phyloP scores from a whole-genome alignment of 306 rosid genomes.

The Gastrolobium bilobum region DNA sequence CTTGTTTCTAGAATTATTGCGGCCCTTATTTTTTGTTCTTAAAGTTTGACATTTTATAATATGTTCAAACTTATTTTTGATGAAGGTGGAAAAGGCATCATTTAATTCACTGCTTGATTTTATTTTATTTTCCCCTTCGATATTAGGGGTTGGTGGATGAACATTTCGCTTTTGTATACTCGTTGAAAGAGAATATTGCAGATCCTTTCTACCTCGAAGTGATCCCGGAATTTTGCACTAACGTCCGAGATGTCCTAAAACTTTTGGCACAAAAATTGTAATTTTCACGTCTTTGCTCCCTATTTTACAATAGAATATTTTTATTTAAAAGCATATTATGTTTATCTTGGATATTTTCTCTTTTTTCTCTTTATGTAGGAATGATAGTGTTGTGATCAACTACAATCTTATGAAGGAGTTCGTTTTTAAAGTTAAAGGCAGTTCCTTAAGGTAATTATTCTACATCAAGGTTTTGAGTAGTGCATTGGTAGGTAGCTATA shows the following conservation, averaged over 20 bases:
- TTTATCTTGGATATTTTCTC: background rate
- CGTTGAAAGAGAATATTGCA: conserved; percentile 6
- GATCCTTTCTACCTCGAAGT: conserved; percentile 36
- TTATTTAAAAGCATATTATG: background rate
- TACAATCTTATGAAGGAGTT: background rate
- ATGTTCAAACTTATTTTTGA: background rate
- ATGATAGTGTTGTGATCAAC: background rate
- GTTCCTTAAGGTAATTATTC: conserved; percentile 41
- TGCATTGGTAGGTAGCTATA: background rate
- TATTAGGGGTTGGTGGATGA: conserved; percentile 47
- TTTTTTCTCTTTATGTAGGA: conserved; percentile 8
- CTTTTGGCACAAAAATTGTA: conserved; percentile 29
- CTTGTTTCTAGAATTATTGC: background rate
- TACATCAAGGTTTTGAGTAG: background rate
- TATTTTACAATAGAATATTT: background rate
- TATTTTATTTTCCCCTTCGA: background rate
- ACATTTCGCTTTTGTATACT: conserved; percentile 32
- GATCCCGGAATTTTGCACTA: conserved; percentile 36
- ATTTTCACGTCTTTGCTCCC: background rate
- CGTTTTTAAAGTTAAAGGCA: conserved; percentile 39
- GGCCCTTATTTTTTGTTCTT: background rate
- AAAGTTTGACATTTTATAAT: background rate
- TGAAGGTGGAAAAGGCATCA: background rate
- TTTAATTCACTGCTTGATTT: background rate
- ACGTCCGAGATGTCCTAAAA: conserved; percentile 8